phyloP scores from a whole-genome alignment of 768 basidiomycete genomes.

The Trametes cingulata region DNA sequence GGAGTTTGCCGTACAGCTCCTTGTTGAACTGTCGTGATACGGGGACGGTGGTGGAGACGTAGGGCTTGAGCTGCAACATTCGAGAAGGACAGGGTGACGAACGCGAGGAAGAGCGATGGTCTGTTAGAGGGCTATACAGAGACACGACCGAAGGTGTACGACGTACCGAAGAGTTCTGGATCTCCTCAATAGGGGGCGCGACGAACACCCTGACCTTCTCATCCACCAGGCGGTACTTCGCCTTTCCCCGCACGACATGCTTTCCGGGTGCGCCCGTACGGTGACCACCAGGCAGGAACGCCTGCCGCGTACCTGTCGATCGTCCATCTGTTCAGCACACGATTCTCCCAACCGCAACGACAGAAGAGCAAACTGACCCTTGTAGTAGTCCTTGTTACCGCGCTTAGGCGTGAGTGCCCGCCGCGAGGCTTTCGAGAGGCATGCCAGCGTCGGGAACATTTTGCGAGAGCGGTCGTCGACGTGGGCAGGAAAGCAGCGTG shows the following conservation, averaged over 20 bases:
- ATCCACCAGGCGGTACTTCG: conserved; percentile 81
- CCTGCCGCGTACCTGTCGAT: conserved; percentile 74
- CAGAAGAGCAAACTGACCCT: conserved; percentile 54
- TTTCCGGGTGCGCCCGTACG: conserved; percentile 89
- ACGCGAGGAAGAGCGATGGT: not conserved
- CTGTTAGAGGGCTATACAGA: not conserved
- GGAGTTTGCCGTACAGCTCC: conserved; percentile 35
- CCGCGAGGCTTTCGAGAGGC: conserved; percentile 80
- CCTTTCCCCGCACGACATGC: conserved; percentile 73
- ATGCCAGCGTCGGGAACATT: conserved; percentile 68
- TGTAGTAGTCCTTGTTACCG: conserved; percentile 96
- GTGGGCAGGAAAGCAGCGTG: not conserved
- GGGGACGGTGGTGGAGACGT: conserved; percentile 42
- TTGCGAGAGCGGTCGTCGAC: not conserved
- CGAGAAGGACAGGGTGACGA: not conserved
- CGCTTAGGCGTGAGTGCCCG: conserved; percentile 80
- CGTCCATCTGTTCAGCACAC: not conserved
- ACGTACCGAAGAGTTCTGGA: conserved; percentile 59
- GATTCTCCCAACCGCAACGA: not conserved
- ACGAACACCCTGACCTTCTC: conserved; percentile 83
- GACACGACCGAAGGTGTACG: not conserved
- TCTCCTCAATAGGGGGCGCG: conserved; percentile 70
- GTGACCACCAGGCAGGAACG: conserved; percentile 78
- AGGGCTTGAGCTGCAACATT: conserved; percentile 62
- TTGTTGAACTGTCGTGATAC: conserved; percentile 3